Base-by-base conservation (phyloP, 164 flowering plant species). In the Hamamelis virginiana region DNA sequence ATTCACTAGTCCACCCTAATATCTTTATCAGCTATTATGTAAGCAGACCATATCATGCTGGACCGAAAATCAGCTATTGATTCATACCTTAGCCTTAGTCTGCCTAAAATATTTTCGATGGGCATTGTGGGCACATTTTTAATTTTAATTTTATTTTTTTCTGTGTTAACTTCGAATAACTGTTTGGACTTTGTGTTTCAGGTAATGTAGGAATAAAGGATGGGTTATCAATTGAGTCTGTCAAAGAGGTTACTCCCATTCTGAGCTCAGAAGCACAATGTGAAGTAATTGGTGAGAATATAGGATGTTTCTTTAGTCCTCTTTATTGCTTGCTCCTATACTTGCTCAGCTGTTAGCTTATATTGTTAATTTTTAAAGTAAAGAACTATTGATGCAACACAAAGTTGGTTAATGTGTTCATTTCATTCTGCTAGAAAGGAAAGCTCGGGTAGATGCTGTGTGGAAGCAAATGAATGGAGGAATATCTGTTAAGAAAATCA, bases 401-500 rank as follows among this genome's bases (percentile, higher is more conserved):
- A 0, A 9, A 9, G n/a, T 8, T 5, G 52, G 15, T 22, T 67
- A 21, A 55, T 59, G 1, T 72, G 52, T 58, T 62, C 23, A 21
- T 62, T 53, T 65, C 4, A 4, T 61, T 56, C 27, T 75, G 60
- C 28, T 79, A 91, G 98, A 86, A 62, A 80, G 80, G 69, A 89
- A 85, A 82, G 84, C 89, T 38, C 84, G 88, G 59, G 91, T 90
- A 1, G 82, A 91, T 75, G 89, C 92, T 48, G 69, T 84, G 75
- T 95, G 98, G 98, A 89, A 95, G 78, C 84, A 86, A 72, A 91
- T 94, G 97, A 87, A 87, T 62, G 82, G 84, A 75, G 90, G 89
- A 16, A 65, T 79, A 5, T 76, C 93, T 59, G 41, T 44, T 21
- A 86, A 80, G 69, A 74, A 73, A 47, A 79, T 85, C 21, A 77